Percentiles rank a stretch among this genome's conserved stretches.
These are phyloP conservation scores for Butyriboletus loyo DNA, from an alignment of 768 basidiomycete genomes.

Conservation along the genomic window DNA sequence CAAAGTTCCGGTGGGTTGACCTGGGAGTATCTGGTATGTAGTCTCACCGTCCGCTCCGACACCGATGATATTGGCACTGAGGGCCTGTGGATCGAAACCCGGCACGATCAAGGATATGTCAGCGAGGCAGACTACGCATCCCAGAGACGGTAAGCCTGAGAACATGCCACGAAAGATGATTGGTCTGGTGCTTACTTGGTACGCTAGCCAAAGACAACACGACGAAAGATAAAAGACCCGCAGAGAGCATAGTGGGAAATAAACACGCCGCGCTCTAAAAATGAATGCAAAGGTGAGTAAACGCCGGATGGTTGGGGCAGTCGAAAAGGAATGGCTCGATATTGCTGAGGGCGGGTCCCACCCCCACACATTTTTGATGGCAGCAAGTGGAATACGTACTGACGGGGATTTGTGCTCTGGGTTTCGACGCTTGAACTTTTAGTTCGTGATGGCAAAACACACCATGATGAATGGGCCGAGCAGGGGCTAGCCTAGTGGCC, in stretches of 20 bases:
- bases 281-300: background rate
- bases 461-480: background rate
- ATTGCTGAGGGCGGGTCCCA: background rate
- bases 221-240: background rate
- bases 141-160: background rate
- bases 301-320: background rate
- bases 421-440: background rate
- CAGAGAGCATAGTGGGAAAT: background rate
- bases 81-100: constrained; percentile 42
- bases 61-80: constrained; percentile 42
- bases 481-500: too few species aligned
- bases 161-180: background rate
- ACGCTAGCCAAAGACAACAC: constrained; percentile 4
- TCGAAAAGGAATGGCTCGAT: background rate
- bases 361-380: too few species aligned
- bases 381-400: background rate
- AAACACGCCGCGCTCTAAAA: background rate
- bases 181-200: background rate
- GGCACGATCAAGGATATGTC: constrained; percentile 41
- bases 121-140: constrained; percentile 8
- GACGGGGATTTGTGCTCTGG: background rate
- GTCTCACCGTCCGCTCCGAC: constrained; percentile 41
- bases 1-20: constrained; percentile 32
- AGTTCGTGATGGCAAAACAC: background rate
- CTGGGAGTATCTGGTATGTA: constrained; percentile 40